Conservation (phyloP, 805 yeast species). For the Barnettozyma populi region DNA sequence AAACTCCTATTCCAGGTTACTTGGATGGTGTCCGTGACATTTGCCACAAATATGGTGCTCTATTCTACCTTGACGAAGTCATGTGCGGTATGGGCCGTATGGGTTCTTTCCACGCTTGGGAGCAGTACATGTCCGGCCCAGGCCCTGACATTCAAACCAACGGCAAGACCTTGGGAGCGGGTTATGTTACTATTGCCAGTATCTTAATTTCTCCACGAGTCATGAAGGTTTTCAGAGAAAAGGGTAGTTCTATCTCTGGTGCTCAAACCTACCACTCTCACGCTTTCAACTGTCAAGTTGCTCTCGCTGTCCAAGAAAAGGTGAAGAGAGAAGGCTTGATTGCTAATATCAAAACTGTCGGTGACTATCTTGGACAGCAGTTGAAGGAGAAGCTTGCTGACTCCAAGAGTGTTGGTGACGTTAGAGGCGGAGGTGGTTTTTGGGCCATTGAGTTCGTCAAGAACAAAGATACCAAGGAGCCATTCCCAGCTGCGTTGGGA, state of each 20-base stretch:
- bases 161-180: conserved; percentile 45
- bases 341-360: conserved; percentile 36
- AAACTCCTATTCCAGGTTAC: conserved; percentile 39
- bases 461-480: conserved; percentile 40
- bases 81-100: conserved; percentile 53
- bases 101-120: conserved; percentile 44
- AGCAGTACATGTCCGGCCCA: conserved; percentile 30
- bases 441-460: conserved; percentile 50
- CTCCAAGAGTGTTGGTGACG: conserved; percentile 39
- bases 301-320: conserved; percentile 39
- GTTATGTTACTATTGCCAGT: conserved; percentile 44
- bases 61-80: conserved; percentile 47
- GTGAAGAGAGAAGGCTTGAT: conserved; percentile 32
- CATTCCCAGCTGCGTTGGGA: conserved; percentile 31
- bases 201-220: conserved; percentile 33
- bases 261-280: conserved; percentile 48
- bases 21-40: conserved; percentile 39
- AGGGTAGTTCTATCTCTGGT: conserved; percentile 30
- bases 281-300: conserved; percentile 42
- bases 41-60: conserved; percentile 46
- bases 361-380: conserved; percentile 37
- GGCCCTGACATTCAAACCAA: conserved; percentile 44
- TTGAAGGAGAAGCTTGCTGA: conserved; percentile 28
- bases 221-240: conserved; percentile 29
- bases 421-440: conserved; percentile 52